Conservation (phyloP, 2,329 filamentous ascomycete species). For the Colletotrichum sp. region DNA sequence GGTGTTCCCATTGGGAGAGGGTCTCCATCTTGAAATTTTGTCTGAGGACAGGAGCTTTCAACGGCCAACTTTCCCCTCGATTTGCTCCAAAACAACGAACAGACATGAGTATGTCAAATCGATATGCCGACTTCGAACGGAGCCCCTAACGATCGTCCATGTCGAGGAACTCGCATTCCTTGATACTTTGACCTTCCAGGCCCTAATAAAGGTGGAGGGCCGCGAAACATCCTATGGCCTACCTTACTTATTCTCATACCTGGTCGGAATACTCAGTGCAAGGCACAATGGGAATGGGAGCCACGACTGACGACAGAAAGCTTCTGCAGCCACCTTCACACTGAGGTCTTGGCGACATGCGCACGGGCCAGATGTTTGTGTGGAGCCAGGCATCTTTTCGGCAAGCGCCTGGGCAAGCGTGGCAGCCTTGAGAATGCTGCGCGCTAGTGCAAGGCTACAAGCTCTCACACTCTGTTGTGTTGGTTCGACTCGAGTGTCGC, state of each 20-base stretch:
- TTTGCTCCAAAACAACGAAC: not conserved
- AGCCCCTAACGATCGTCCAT: not conserved
- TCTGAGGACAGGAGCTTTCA: not conserved
- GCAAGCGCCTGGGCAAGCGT: not conserved
- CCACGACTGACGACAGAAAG: not conserved
- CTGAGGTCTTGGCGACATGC: not conserved
- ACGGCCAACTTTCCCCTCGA: not conserved
- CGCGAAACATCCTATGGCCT: not conserved
- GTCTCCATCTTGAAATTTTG: not conserved
- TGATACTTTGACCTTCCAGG: not conserved
- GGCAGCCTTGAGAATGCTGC: conserved; percentile 3
- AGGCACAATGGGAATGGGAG: not conserved
- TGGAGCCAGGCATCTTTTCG: not conserved
- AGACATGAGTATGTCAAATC: not conserved
- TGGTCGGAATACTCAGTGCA: not conserved
- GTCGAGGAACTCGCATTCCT: not conserved
- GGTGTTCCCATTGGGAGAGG: not conserved
- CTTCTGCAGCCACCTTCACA: not conserved
- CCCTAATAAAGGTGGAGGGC: not conserved
- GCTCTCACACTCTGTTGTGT: not conserved
- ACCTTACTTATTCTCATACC: not conserved
- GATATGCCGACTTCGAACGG: not conserved
- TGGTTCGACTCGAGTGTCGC: conserved; percentile 6
- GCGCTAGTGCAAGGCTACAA: conserved; percentile 18
- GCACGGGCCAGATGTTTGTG: conserved; percentile 18